A percentile compares a stretch with the other conserved stretches of the same genome.
phyloP scores from a whole-genome alignment of 305 asterid genomes.

The Solanum hybrid region DNA sequence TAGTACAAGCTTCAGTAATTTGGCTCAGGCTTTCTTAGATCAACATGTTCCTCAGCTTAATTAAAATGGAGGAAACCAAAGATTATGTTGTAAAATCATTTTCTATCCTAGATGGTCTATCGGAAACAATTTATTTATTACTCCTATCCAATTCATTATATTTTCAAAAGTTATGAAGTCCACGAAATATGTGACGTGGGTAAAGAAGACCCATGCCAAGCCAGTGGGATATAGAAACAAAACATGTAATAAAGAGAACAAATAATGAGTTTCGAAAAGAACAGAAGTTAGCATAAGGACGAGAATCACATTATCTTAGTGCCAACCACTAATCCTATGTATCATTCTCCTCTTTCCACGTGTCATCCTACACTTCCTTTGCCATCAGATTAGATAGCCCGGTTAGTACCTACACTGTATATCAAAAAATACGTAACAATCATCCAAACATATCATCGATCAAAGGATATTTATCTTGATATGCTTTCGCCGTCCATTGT shows the following conservation, averaged over 20 bases:
- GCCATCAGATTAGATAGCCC: slow-evolving; percentile 5
- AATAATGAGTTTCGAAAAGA: neutral
- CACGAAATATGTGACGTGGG: neutral
- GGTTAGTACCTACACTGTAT: neutral
- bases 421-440: neutral
- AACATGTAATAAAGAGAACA: neutral
- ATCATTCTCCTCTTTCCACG: neutral
- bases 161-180: neutral
- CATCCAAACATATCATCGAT: neutral
- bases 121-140: neutral
- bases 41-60: slow-evolving; percentile 22
- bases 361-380: neutral
- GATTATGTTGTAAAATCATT: neutral
- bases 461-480: neutral
- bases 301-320: slow-evolving; percentile 3
- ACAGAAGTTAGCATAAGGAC: neutral
- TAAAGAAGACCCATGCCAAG: neutral
- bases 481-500: neutral
- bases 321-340: neutral
- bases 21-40: slow-evolving; percentile 76
- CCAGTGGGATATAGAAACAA: neutral
- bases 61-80: neutral
- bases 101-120: neutral
- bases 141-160: neutral
- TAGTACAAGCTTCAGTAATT: slow-evolving; percentile 53